Conservation (phyloP, 345 rosid species). For the Cardiospermum halicacabum region DNA sequence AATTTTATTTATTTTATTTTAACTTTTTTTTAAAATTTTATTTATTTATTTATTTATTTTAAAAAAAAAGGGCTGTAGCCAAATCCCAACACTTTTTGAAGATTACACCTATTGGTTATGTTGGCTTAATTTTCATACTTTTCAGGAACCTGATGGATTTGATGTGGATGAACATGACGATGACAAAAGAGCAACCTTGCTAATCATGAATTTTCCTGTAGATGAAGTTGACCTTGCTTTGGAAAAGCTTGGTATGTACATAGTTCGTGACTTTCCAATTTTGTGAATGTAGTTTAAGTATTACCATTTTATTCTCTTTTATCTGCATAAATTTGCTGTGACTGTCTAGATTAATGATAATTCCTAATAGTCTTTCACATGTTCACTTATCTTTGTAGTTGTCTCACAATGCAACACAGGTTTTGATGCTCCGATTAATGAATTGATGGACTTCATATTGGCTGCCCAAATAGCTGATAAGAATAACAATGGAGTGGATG, state of each 20-base stretch:
- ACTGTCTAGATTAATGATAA: neutral
- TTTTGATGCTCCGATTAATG: slow-evolving; percentile 49
- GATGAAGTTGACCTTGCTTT: slow-evolving; percentile 68
- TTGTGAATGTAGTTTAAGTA: neutral
- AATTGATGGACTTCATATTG: slow-evolving; percentile 72
- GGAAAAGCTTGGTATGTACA: slow-evolving; percentile 60
- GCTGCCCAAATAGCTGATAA: slow-evolving; percentile 78
- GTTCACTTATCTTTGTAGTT: neutral
- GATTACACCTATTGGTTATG: neutral
- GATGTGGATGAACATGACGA: slow-evolving; percentile 33
- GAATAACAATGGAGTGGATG: slow-evolving; percentile 38
- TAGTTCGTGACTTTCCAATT: neutral
- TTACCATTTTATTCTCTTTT: neutral
- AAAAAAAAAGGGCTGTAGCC: too few relatives aligned
- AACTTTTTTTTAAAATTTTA: too few relatives aligned
- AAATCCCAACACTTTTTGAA: neutral
- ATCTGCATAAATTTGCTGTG: neutral
- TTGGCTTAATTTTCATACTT: slow-evolving; percentile 17
- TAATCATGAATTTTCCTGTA: slow-evolving; percentile 65
- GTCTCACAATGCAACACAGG: slow-evolving; percentile 37
- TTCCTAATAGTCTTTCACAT: neutral
- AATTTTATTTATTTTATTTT: too few relatives aligned
- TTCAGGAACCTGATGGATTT: slow-evolving; percentile 61
- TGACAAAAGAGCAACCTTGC: slow-evolving; percentile 51
- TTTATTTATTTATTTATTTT: too few relatives aligned